Percentiles rank a stretch among this genome's conserved stretches.
Conservation (phyloP, 768 basidiomycete genomes). For the Sistotremastrum niveocremeum region DNA sequence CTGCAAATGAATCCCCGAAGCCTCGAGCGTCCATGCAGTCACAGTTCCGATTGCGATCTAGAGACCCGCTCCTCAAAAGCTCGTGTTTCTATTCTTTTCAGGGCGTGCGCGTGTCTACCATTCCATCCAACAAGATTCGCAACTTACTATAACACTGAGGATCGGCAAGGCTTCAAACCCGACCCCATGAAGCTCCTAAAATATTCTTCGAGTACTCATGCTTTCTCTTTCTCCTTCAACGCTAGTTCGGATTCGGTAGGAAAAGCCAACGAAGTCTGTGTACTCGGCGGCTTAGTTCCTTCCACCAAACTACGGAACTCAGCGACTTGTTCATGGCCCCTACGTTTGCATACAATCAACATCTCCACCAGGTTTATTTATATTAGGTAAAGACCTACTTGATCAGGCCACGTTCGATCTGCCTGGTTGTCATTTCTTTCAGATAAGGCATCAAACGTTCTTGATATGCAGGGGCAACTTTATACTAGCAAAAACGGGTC, state of each 20-base stretch:
- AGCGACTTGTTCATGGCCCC: conserved; percentile 11
- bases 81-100: no score
- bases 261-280: conserved; percentile 8
- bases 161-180: no score
- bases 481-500: conserved; percentile 9
- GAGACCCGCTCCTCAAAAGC: no score
- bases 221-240: no score
- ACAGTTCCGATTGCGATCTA: no score
- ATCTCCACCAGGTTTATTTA: background rate
- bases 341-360: background rate
- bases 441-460: conserved; percentile 19
- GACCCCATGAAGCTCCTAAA: no score
- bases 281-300: conserved; percentile 4
- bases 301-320: conserved; percentile 10
- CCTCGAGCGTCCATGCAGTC: no score
- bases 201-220: no score
- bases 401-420: conserved; percentile 20
- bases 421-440: conserved; percentile 15
- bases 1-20: no score
- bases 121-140: no score
- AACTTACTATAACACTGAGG: no score
- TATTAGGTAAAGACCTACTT: conserved; percentile 8
- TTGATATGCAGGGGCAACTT: conserved; percentile 14
- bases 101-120: no score
- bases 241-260: conserved; percentile 9